phyloP scores from a whole-genome alignment of 2,329 filamentous ascomycete species.

The Beauveria sp. region DNA sequence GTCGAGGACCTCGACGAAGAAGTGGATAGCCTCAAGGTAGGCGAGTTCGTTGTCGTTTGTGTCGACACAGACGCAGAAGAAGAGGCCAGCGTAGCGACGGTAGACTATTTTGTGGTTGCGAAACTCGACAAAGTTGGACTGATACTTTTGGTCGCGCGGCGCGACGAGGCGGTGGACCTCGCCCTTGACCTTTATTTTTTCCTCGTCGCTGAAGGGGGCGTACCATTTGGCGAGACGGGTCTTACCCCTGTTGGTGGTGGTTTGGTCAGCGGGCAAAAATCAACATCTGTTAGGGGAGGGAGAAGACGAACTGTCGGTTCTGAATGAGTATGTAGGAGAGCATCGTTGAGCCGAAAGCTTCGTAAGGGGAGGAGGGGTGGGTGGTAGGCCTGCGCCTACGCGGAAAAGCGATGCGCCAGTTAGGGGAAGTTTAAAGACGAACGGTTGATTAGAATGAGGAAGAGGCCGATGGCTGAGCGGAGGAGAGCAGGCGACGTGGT shows the following conservation, averaged over 20 bases:
- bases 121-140: slow-evolving; percentile 98
- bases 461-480: background rate
- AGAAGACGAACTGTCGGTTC: slow-evolving; percentile 63
- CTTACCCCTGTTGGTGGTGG: slow-evolving; percentile 64
- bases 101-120: slow-evolving; percentile 96
- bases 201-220: slow-evolving; percentile 94
- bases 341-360: slow-evolving; percentile 30
- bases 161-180: slow-evolving; percentile 97
- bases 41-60: slow-evolving; percentile 98
- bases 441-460: background rate
- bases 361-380: background rate
- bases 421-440: no score
- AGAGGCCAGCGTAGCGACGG: slow-evolving; percentile 91
- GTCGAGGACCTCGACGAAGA: slow-evolving; percentile 98
- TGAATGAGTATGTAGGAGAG: slow-evolving; percentile 87
- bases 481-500: background rate
- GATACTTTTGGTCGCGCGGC: slow-evolving; percentile 96
- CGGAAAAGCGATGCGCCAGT: background rate
- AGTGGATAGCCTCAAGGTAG: slow-evolving; percentile 95
- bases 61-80: slow-evolving; percentile 99
- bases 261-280: background rate
- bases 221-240: slow-evolving; percentile 99
- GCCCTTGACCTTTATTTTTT: slow-evolving; percentile 98
- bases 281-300: background rate
- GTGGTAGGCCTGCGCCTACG: background rate